These are phyloP conservation scores for Schizopora paradoxa DNA, from an alignment of 1,284 basidiomycete genomes.

Conservation along the genomic window DNA sequence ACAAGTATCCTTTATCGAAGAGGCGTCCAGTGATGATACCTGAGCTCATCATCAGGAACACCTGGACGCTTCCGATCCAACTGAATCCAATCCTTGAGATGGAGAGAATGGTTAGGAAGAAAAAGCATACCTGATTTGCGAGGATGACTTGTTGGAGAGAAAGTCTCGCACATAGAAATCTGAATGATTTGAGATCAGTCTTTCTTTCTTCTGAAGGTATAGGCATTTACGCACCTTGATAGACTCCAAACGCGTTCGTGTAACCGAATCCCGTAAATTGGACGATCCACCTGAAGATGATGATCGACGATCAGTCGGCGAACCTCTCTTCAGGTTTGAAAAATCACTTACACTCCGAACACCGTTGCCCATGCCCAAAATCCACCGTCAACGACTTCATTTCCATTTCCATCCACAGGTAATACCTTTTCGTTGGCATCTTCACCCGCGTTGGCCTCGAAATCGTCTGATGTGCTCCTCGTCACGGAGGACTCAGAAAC, in stretches of 20 bases:
- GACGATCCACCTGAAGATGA: conserved; percentile 6
- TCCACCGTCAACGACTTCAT: conserved; percentile 7
- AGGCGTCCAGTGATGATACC: conserved; percentile 12
- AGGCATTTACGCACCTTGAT: conserved; percentile 4
- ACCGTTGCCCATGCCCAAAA: conserved; percentile 14
- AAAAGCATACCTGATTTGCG: conserved; percentile 10
- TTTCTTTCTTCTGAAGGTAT: background rate
- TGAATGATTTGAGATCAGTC: background rate
- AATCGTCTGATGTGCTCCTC: too few species aligned
- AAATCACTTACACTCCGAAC: conserved; percentile 6
- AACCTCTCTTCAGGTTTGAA: background rate
- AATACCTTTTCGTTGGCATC: too few species aligned
- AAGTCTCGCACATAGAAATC: conserved; percentile 16
- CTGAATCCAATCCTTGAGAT: background rate
- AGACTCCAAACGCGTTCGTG: conserved; percentile 13
- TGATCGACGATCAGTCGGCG: background rate
- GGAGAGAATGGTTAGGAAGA: background rate
- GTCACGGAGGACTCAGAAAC: too few species aligned
- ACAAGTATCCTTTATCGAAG: conserved; percentile 17
- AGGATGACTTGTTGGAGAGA: conserved; percentile 7
- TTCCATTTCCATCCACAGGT: too few species aligned
- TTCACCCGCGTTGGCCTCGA: too few species aligned
- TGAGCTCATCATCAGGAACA: conserved; percentile 11
- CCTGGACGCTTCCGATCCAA: conserved; percentile 16
- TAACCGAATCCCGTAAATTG: conserved; percentile 15